A percentile compares a stretch with the other conserved stretches of the same genome.
These are phyloP conservation scores for Vanderwaltozyma verrucispora DNA, from an alignment of 805 yeast genomes.

Conservation along the genomic window DNA sequence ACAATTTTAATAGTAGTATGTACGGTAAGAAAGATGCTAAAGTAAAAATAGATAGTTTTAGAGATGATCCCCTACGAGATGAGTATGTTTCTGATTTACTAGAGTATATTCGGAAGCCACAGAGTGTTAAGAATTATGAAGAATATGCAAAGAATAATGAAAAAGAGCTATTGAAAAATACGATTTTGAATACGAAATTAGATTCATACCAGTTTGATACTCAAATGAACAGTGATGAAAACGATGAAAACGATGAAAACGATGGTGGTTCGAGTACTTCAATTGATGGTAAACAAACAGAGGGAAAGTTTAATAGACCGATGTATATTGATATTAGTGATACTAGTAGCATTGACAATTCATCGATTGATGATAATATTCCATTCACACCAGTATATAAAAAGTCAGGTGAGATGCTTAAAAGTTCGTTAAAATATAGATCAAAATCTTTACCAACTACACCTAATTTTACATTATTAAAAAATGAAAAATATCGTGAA, in stretches of 20 bases:
- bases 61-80: background rate
- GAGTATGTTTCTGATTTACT: conserved; percentile 10
- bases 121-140: conserved; percentile 11
- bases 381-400: conserved; percentile 36
- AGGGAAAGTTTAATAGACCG: background rate
- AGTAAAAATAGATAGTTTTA: conserved; percentile 11
- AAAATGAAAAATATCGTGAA: background rate
- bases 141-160: conserved; percentile 15
- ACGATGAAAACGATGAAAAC: background rate
- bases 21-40: no score
- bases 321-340: background rate
- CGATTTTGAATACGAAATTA: conserved; percentile 19
- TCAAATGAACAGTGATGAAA: background rate
- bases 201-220: background rate
- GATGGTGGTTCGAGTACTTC: no score
- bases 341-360: background rate
- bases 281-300: no score
- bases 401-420: conserved; percentile 74
- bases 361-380: background rate
- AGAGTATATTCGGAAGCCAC: conserved; percentile 22
- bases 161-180: conserved; percentile 22
- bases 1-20: no score
- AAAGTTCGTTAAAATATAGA: conserved; percentile 26
- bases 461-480: background rate
- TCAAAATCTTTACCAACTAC: conserved; percentile 36